These are phyloP conservation scores for Fraxinus platypoda DNA, from an alignment of 305 asterid species.

Conservation along the genomic window DNA sequence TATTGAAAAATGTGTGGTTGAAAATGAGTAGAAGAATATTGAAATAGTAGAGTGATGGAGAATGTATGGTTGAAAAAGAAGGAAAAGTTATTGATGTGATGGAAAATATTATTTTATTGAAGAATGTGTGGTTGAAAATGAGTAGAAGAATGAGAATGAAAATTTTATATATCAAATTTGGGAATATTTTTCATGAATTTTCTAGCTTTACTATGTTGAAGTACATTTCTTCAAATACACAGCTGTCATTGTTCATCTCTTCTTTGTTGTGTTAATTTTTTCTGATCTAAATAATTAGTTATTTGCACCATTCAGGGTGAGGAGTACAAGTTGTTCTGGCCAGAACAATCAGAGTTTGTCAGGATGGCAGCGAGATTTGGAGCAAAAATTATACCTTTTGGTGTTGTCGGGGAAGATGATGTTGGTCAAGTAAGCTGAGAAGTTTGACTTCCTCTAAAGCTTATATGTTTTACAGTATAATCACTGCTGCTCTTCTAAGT, in stretches of 20 bases:
- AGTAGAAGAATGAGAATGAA: too few species aligned
- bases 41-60: too few species aligned
- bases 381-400: constrained; percentile 85
- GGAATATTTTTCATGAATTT: neutral
- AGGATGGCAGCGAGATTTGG: constrained; percentile 88
- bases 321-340: constrained; percentile 86
- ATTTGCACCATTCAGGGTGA: constrained; percentile 56
- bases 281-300: neutral
- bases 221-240: neutral
- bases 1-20: too few species aligned
- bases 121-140: too few species aligned
- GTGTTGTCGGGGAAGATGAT: constrained; percentile 88
- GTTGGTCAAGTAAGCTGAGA: constrained; percentile 34
- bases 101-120: too few species aligned
- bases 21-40: too few species aligned
- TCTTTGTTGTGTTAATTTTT: neutral
- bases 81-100: too few species aligned
- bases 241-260: neutral
- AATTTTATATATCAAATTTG: neutral
- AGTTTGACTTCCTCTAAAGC: neutral
- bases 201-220: neutral
- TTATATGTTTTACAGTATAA: neutral
- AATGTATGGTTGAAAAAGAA: too few species aligned
- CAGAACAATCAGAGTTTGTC: constrained; percentile 82
- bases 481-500: neutral